Percentiles rank a stretch among this genome's conserved stretches.
Evolutionary conservation across 2,329 filamentous ascomycete species (phyloP).

Genomic region (Botrytis medusae): DNA sequence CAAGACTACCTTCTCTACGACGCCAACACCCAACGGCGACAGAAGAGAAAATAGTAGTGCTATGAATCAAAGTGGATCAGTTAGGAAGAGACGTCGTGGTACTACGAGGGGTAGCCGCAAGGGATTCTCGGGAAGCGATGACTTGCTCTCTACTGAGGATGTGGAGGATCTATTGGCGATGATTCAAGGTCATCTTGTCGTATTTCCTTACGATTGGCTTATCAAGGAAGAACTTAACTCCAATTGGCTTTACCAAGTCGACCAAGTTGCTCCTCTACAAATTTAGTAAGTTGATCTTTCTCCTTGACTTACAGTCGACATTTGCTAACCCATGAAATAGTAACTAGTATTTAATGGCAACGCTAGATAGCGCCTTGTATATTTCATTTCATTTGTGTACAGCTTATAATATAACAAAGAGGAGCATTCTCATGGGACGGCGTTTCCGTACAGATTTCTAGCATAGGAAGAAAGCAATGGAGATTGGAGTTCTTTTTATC

Average conservation of each 20-base stretch:
- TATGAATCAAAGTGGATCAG: slow-evolving; percentile 44
- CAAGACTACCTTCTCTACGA: slow-evolving; percentile 56
- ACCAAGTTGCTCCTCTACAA: slow-evolving; percentile 92
- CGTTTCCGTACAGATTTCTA: slow-evolving; percentile 18
- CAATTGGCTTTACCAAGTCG: slow-evolving; percentile 96
- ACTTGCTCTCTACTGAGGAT: slow-evolving; percentile 71
- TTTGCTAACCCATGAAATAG: slow-evolving; percentile 68
- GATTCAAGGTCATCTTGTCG: slow-evolving; percentile 83
- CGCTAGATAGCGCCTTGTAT: slow-evolving; percentile 13
- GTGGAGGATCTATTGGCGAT: slow-evolving; percentile 79
- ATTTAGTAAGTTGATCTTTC: slow-evolving; percentile 80
- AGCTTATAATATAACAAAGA: slow-evolving; percentile 15
- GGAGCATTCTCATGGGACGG: slow-evolving; percentile 11
- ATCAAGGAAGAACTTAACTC: slow-evolving; percentile 86
- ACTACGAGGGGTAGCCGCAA: slow-evolving; percentile 65
- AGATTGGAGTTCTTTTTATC: slow-evolving; percentile 18
- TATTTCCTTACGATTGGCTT: slow-evolving; percentile 96
- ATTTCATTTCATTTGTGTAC: slow-evolving; percentile 19
- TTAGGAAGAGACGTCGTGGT: slow-evolving; percentile 63
- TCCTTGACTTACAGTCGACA: slow-evolving; percentile 89
- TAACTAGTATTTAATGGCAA: slow-evolving; percentile 20
- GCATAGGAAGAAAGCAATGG: slow-evolving; percentile 14
- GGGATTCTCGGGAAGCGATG: slow-evolving; percentile 65
- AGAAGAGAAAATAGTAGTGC: slow-evolving; percentile 21
- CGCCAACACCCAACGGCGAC: slow-evolving; percentile 29